These are phyloP conservation scores for Diaporthe citriasiana DNA, from an alignment of 2,329 filamentous ascomycete species.

Conservation along the genomic window DNA sequence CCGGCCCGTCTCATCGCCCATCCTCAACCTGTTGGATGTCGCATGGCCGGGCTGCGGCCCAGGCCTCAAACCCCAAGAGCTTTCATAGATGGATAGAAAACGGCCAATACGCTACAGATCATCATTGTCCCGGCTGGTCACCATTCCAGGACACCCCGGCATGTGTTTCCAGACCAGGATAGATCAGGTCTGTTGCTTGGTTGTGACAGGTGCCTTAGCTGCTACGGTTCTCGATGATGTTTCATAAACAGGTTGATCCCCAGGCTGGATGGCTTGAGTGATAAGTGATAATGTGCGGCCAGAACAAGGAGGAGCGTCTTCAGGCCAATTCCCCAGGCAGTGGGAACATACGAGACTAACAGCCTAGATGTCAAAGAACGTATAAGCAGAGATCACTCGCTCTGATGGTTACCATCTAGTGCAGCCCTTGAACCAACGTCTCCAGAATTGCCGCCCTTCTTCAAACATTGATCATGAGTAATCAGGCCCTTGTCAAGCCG, in stretches of 20 bases:
- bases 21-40: not conserved
- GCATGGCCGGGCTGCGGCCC: not conserved
- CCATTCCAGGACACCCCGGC: not conserved
- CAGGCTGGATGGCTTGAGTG: not conserved
- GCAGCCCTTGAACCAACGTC: not conserved
- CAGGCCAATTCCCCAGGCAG: not conserved
- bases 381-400: slow-evolving; percentile 9
- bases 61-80: not conserved
- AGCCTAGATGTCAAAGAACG: not conserved
- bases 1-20: not conserved
- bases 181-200: not conserved
- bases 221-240: not conserved
- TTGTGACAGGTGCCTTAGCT: not conserved
- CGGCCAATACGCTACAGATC: not conserved
- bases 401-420: too few species aligned
- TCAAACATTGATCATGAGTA: not conserved
- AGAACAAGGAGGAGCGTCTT: not conserved
- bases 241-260: slow-evolving; percentile 1
- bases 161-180: slow-evolving; percentile 8
- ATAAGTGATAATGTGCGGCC: not conserved
- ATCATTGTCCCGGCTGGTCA: not conserved
- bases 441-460: not conserved
- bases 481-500: too few species aligned
- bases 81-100: not conserved
- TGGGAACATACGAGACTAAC: not conserved